Percentiles rank a stretch among this genome's conserved stretches.
These are phyloP conservation scores for Daphne laureola DNA, from an alignment of 441 rosid genomes.

Conservation along the genomic window DNA sequence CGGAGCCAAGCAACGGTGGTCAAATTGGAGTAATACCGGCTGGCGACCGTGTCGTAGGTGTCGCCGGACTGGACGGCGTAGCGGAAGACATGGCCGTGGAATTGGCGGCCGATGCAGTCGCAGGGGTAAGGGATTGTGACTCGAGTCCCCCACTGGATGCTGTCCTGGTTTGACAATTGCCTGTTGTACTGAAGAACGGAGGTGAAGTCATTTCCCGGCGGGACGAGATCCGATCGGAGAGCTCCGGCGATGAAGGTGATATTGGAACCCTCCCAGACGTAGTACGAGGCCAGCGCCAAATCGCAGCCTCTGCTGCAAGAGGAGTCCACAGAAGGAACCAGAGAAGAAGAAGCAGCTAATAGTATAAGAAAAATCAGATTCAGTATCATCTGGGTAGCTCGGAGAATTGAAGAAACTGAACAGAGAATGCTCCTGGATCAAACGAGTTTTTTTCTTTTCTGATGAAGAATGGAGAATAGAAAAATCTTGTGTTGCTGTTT, in stretches of 20 bases:
- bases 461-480: background rate
- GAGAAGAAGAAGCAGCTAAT: slow-evolving; percentile 12
- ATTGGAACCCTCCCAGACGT: slow-evolving; percentile 22
- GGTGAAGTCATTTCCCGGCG: slow-evolving; percentile 12
- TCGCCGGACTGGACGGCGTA: slow-evolving; percentile 18
- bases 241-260: slow-evolving; percentile 31
- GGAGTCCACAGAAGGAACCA: slow-evolving; percentile 25
- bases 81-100: slow-evolving; percentile 36
- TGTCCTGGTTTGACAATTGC: slow-evolving; percentile 26
- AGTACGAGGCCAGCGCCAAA: slow-evolving; percentile 56
- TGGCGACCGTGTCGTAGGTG: slow-evolving; percentile 28
- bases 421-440: background rate
- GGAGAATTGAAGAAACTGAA: background rate
- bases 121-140: slow-evolving; percentile 59
- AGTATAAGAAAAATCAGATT: slow-evolving; percentile 1
- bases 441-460: too few species aligned
- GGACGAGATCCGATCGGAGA: slow-evolving; percentile 19
- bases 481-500: background rate
- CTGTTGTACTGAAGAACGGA: slow-evolving; percentile 29
- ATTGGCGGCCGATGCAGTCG: slow-evolving; percentile 33
- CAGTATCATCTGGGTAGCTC: slow-evolving; percentile 1
- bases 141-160: slow-evolving; percentile 7
- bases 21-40: slow-evolving; percentile 27
- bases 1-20: slow-evolving; percentile 28
- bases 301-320: slow-evolving; percentile 40